Evolutionary conservation across 306 rosid species (phyloP).

Genomic region (Cucumis sativus): Cucumber_9930_V3 NC_026657.2:33161001-33161500

Average conservation of each 20-base stretch:
- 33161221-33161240: not conserved
- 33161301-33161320: not conserved
- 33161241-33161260: too few relatives aligned
- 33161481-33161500: not conserved
- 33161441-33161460: not conserved
- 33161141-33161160: too few relatives aligned
- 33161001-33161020: too few relatives aligned
- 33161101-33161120: not conserved
- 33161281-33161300: not conserved
- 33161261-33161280: not conserved
- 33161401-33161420: not conserved
- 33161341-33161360: too few relatives aligned
- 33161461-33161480: not conserved
- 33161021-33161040: too few relatives aligned
- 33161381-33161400: not conserved
- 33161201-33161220: not conserved
- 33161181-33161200: too few relatives aligned
- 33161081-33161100: not conserved
- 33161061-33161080: not conserved
- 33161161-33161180: too few relatives aligned
- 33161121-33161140: too few relatives aligned
- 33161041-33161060: not conserved
- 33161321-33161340: not conserved
- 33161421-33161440: not conserved
- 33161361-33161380: too few relatives aligned